Conservation (phyloP, 1,284 basidiomycete genomes). For the Baeospora myosura region DNA sequence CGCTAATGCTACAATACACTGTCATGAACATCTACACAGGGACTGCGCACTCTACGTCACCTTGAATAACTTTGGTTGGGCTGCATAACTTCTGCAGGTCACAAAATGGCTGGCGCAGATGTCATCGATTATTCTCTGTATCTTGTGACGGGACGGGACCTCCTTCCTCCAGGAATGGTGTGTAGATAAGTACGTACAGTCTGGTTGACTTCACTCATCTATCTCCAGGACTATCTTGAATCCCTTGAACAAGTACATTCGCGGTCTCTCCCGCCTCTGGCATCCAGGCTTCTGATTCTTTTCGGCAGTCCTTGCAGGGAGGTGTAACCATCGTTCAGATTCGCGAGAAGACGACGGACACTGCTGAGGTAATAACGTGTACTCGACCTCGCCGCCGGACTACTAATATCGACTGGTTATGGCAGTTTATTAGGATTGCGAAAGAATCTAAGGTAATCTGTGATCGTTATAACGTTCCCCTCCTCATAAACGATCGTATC, state of each 20-base stretch:
- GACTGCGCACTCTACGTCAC: too few species aligned
- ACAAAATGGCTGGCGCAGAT: too few species aligned
- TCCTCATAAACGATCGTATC: slow-evolving; percentile 89
- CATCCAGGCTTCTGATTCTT: slow-evolving; percentile 6
- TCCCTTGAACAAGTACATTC: slow-evolving; percentile 68
- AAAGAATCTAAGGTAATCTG: slow-evolving; percentile 67
- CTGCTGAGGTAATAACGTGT: slow-evolving; percentile 61
- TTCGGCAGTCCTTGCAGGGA: slow-evolving; percentile 67
- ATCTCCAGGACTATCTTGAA: slow-evolving; percentile 60
- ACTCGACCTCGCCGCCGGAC: background rate
- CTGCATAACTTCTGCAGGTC: too few species aligned
- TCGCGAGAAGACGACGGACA: slow-evolving; percentile 78
- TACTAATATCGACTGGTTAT: slow-evolving; percentile 1
- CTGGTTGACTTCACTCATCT: slow-evolving; percentile 2
- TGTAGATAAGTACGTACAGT: slow-evolving; percentile 9
- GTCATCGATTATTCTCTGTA: slow-evolving; percentile 73
- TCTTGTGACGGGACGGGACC: slow-evolving; percentile 78
- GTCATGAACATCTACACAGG: too few species aligned
- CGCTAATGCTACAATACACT: too few species aligned
- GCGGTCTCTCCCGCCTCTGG: slow-evolving; percentile 4
- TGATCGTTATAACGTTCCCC: slow-evolving; percentile 73
- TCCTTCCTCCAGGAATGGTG: slow-evolving; percentile 78
- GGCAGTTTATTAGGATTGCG: slow-evolving; percentile 77
- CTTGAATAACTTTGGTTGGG: too few species aligned
- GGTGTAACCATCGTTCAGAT: slow-evolving; percentile 89